A percentile compares a stretch with the other conserved stretches of the same genome.
Evolutionary conservation across 768 basidiomycete species (phyloP).

Genomic region (Phylloporus arenicola): DNA sequence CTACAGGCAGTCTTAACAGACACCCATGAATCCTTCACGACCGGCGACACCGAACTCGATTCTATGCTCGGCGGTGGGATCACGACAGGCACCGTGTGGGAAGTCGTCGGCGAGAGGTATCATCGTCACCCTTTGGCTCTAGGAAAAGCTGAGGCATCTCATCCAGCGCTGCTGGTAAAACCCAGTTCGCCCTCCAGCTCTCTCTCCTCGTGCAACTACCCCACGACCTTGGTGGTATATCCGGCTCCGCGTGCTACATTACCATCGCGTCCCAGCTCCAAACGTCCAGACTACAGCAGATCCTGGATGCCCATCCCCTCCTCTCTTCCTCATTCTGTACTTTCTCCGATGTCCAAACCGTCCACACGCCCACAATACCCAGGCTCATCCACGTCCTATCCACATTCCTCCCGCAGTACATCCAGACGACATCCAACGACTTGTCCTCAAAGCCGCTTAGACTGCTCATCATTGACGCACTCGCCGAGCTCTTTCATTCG

Average conservation of each 20-base stretch:
- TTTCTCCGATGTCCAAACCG: slow-evolving; percentile 58
- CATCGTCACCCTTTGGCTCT: neutral
- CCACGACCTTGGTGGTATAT: slow-evolving; percentile 46
- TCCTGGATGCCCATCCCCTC: slow-evolving; percentile 47
- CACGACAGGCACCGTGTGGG: slow-evolving; percentile 76
- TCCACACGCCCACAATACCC: slow-evolving; percentile 49
- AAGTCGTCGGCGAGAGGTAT: slow-evolving; percentile 86
- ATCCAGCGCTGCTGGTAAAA: slow-evolving; percentile 87
- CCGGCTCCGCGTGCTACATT: slow-evolving; percentile 71
- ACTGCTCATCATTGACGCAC: slow-evolving; percentile 80
- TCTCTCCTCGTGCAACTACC: slow-evolving; percentile 76
- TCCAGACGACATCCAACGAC: slow-evolving; percentile 31
- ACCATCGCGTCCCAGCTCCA: slow-evolving; percentile 68
- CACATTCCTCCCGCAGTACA: slow-evolving; percentile 48
- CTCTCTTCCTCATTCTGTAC: slow-evolving; percentile 40
- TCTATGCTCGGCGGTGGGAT: slow-evolving; percentile 73
- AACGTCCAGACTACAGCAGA: slow-evolving; percentile 63
- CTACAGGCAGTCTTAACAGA: slow-evolving; percentile 37
- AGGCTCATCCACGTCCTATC: slow-evolving; percentile 53
- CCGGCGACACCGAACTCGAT: slow-evolving; percentile 72
- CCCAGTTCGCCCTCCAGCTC: slow-evolving; percentile 83
- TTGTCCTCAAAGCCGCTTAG: slow-evolving; percentile 53
- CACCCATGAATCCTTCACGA: slow-evolving; percentile 52
- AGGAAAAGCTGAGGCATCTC: slow-evolving; percentile 3
- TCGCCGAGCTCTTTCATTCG: slow-evolving; percentile 80